phyloP scores from a whole-genome alignment of 148 eudicot species.

The Oxyria digyna region DNA sequence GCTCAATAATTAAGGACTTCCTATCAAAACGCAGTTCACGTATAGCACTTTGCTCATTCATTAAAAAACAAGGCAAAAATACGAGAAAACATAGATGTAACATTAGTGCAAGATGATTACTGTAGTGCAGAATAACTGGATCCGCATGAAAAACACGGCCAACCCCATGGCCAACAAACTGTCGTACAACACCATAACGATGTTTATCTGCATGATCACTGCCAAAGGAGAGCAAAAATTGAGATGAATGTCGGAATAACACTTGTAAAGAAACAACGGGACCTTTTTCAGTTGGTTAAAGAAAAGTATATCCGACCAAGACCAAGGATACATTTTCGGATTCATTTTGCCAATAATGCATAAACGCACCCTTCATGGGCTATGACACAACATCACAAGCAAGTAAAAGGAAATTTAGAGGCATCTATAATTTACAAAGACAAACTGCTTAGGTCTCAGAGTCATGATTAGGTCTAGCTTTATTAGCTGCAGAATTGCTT shows the following conservation, averaged over 20 bases:
- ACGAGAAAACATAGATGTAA: not conserved
- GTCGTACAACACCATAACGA: slow-evolving; percentile 77
- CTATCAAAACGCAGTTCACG: not conserved
- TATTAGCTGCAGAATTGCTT: not conserved
- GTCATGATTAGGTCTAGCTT: too few relatives aligned
- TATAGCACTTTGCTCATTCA: not conserved
- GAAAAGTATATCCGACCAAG: not conserved
- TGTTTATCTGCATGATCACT: slow-evolving; percentile 85
- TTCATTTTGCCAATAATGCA: too few relatives aligned
- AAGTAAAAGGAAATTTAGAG: not conserved
- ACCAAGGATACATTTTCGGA: not conserved
- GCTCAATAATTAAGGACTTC: not conserved
- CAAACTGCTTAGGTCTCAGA: too few relatives aligned
- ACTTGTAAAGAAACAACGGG: not conserved
- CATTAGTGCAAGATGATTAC: slow-evolving; percentile 35
- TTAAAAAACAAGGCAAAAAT: not conserved
- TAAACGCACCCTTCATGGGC: not conserved
- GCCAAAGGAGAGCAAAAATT: slow-evolving; percentile 16
- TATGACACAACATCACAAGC: not conserved
- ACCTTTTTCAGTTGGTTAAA: not conserved
- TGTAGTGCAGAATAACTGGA: slow-evolving; percentile 68
- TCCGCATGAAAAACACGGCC: slow-evolving; percentile 89
- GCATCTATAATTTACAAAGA: not conserved
- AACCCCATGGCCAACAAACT: slow-evolving; percentile 95
- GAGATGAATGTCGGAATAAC: not conserved